Percentiles rank a stretch among this genome's conserved stretches.
phyloP scores from a whole-genome alignment of 1,139 yeast genomes.

The Pichia sorboxylosa region DNA sequence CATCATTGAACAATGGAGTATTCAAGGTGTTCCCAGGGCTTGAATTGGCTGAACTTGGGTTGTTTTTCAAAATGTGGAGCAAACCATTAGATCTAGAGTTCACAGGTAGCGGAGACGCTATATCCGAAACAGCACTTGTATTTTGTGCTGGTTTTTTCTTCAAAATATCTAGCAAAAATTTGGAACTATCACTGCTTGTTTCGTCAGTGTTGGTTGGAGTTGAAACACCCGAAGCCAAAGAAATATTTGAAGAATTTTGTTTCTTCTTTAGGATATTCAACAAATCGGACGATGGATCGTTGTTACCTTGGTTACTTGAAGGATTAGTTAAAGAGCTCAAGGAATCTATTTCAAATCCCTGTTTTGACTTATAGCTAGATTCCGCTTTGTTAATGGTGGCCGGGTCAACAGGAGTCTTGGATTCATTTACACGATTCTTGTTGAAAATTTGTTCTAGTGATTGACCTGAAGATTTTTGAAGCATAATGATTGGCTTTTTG shows the following conservation, averaged over 20 bases:
- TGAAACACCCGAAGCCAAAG: neutral
- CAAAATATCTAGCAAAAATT: neutral
- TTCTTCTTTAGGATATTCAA: constrained; percentile 4
- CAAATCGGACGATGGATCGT: constrained; percentile 9
- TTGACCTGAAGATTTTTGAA: constrained; percentile 13
- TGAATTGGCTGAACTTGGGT: neutral
- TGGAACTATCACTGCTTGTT: too few species aligned
- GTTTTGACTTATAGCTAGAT: too few species aligned
- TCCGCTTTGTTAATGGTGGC: neutral
- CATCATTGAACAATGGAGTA: too few species aligned
- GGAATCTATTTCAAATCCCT: constrained; percentile 5
- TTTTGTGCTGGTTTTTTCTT: too few species aligned
- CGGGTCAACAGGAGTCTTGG: neutral
- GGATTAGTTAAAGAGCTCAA: constrained; percentile 9
- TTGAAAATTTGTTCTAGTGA: too few species aligned
- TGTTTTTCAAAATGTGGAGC: neutral
- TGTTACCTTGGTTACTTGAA: constrained; percentile 4
- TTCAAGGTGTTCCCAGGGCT: neutral
- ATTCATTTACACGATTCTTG: neutral
- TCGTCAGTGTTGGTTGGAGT: neutral
- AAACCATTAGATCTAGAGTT: neutral
- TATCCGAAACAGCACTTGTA: too few species aligned
- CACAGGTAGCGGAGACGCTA: neutral
- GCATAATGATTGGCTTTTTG: constrained; percentile 12
- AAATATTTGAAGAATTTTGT: neutral